Conservation (phyloP, 2,329 filamentous ascomycete genomes). For the Fusarium nematophilum region DNA sequence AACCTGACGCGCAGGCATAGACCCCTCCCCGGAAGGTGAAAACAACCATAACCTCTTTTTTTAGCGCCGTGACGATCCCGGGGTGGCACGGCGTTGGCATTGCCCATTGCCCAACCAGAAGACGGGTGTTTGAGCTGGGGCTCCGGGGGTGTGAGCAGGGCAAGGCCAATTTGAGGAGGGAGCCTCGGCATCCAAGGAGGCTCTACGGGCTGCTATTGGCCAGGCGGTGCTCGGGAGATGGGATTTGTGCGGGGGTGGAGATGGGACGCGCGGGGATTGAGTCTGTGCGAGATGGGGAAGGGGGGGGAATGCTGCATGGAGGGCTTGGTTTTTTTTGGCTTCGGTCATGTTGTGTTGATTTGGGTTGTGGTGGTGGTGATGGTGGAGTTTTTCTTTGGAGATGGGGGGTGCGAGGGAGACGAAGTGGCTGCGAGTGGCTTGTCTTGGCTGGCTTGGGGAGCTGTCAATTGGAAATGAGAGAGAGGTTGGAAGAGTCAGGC, state of each 20-base stretch:
- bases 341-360: constrained; percentile 9
- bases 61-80: constrained; percentile 19
- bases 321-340: too few species aligned
- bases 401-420: too few species aligned
- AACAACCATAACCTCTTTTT: constrained; percentile 27
- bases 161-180: constrained; percentile 6
- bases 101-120: constrained; percentile 11
- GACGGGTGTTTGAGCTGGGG: background rate
- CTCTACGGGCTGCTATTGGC: constrained; percentile 25
- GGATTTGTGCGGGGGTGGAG: constrained; percentile 30
- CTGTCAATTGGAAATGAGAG: too few species aligned
- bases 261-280: constrained; percentile 24
- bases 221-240: constrained; percentile 5
- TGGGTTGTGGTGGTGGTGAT: constrained; percentile 1
- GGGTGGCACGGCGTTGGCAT: background rate
- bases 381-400: background rate
- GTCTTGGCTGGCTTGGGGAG: too few species aligned
- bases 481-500: too few species aligned
- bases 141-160: background rate
- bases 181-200: constrained; percentile 35
- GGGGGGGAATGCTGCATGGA: too few species aligned
- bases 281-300: constrained; percentile 11
- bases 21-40: constrained; percentile 22
- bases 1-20: constrained; percentile 4
- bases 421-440: too few species aligned